Evolutionary conservation across 495 filamentous ascomycete genomes (phyloP), one percentile per base, ranked within the genome.

Genomic region (Achaetomiella virescens): DNA sequence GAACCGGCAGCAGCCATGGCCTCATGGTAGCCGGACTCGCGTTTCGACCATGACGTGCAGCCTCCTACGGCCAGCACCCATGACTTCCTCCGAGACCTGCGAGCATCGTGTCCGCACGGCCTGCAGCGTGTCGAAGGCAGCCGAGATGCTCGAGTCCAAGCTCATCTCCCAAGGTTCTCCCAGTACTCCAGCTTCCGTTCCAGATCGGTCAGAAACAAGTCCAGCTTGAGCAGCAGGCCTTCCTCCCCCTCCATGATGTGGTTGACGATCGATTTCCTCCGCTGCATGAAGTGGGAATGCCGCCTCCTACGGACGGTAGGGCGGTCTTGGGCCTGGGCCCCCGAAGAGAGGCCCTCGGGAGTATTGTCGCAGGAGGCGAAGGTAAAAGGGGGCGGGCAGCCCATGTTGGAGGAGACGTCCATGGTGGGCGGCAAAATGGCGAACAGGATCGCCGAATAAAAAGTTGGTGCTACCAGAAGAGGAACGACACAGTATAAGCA

Each of bases 11-110:
- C 88, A 7, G 80, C 84, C 52, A 99, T 69, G n/a, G 84, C 91
- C 55, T 92, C 88, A 29, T 91, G 86, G 71, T 97, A 98, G 57
- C 88, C 79, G 12, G 79, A 81, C 66, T 99, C 93, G 76, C 2
- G 90, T 95, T 55, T 97, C 93, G 17, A 99, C 90, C 69, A 97
- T 81, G 42, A 96, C 83, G 60, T 86, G 85, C 37, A 95, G 88
- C 44, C 89, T 81, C 58, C 88, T 83, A 51, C 86, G 84, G 24
- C 93, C 91, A 42, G 89, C 88, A 27, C 88, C 95, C 67, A 97
- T 86, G 37, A 96, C 79, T 58, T 90, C 91, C 54, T 88, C 91
- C 8, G 91, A 95, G n/a, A 91, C 89, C 54, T 90, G 81, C 7
- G 88, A 90, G 68, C 93, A 99, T 57, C 88, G 84, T 59, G 87